Evolutionary conservation across 495 filamentous ascomycete species (phyloP), one percentile per base, ranked within the genome.

Genomic region (Hyaloscypha finlandica): DNA sequence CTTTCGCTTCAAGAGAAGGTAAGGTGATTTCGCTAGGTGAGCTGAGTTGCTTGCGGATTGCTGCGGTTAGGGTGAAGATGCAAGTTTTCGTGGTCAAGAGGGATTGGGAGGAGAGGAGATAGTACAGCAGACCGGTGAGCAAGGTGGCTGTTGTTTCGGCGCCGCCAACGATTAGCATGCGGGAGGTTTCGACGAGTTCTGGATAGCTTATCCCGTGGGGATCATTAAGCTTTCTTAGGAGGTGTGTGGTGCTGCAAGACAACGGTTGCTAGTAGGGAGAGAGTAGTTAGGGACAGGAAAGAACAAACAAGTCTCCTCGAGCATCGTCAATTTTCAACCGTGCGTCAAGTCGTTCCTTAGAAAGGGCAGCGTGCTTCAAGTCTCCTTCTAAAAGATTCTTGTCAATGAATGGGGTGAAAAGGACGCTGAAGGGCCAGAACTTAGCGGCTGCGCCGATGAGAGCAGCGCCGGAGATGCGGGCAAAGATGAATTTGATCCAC

Each of bases 91-190:
- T 16, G 0, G 42, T 12, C 8, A 48, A 48, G 16, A 1, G 4
- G 42, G 9, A 19, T 6, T 48, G 75, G 69, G 0, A 78, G 4
- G 71, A 81, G 0, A 84, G 69, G 2, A 90, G 76, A 30, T 83
- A 78, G 64, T 81, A 90, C 0, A 81, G 81, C 0, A 80, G 76
- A 2, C 80, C 83, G 2, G 79, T 77, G 31, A 91, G 74, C 4
- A 83, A 61, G 0, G 87, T 86, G 1, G 87, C 86, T 2, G 86
- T 86, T 3, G 88, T 89, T 64, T 90, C 87, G 0, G 82, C 85
- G 12, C 86, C 85, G 20, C 77, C 85, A n/a, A 84, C 80, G 31
- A 59, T 59, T 1, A 59, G 25, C 5, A 35, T 59, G 11, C 14
- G 4, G 33, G 29, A 8, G 81, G 72, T 31, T 80, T 70, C 48